phyloP scores from a whole-genome alignment of 345 rosid genomes.

The Toxicodendron radicans region DNA sequence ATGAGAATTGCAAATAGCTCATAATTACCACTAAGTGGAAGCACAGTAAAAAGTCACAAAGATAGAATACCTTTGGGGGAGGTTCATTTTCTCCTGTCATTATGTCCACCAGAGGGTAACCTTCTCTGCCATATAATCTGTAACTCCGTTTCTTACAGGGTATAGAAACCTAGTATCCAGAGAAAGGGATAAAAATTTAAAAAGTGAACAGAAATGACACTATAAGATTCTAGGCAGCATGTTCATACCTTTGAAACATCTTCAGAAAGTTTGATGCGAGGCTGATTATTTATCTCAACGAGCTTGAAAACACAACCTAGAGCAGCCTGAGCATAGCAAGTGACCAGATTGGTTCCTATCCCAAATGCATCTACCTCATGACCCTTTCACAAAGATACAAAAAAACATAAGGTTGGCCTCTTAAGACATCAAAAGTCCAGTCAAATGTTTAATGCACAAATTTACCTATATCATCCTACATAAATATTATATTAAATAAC shows the following conservation, averaged over 20 bases:
- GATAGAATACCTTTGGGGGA: constrained; percentile 66
- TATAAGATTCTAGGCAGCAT: constrained; percentile 3
- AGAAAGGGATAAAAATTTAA: constrained; percentile 12
- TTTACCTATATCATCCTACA: background rate
- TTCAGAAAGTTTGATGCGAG: constrained; percentile 98
- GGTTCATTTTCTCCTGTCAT: constrained; percentile 93
- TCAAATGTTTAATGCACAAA: background rate
- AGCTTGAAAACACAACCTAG: constrained; percentile 98
- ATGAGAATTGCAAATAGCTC: background rate
- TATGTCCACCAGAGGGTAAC: constrained; percentile 91
- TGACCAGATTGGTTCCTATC: constrained; percentile 88
- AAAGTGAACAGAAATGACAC: background rate
- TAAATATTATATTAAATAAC: background rate
- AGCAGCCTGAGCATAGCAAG: constrained; percentile 95
- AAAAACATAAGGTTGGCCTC: constrained; percentile 4
- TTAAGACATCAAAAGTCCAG: constrained; percentile 10
- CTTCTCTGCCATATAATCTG: constrained; percentile 86
- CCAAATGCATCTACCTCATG: constrained; percentile 94
- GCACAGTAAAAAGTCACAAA: background rate
- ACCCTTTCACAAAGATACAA: constrained; percentile 45
- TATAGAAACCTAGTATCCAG: constrained; percentile 67
- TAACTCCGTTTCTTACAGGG: constrained; percentile 84
- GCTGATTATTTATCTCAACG: constrained; percentile 87
- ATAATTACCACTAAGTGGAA: background rate
- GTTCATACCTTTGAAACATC: constrained; percentile 85